Base-by-base conservation (phyloP, 768 basidiomycete species). In the Psilocybe tampanensis region DNA sequence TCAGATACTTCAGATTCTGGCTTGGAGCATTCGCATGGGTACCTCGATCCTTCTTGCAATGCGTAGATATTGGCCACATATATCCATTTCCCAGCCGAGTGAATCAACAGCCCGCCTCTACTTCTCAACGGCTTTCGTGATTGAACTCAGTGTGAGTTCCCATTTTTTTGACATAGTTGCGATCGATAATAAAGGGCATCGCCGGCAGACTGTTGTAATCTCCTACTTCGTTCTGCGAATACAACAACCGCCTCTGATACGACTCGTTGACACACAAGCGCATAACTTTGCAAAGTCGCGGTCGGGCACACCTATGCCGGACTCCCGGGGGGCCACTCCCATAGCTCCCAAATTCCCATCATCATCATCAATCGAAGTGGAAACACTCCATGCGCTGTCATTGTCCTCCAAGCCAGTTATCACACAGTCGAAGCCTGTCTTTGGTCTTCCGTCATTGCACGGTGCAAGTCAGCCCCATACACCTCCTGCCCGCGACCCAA, bases 241-340 rank as follows among this genome's bases (percentile, higher is more conserved):
- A 6, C 86, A 87, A 56, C 85, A 81, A 17, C 88, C 91, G 1
- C 89, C 90, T 9, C 66, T 82, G 2, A 84, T 93, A 49, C 86
- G 88, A 43, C 82, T 93, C 22, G 79, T 91, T 44, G 81, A 88
- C 64, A 80, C 84, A 8, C 77, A 79, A 47, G 65, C 74, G 12
- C 80, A 81, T 57, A 71, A 64, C 47, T 67, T 67, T 48, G 62
- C 76, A 13, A 65, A 72, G 34, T 80, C 79, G 41, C 71, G 77
- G 48, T 77, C 79, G 36, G 68, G 72, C 15, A 85, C 83, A 8
- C 80, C 84, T 8, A 72, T 63, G 33, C 64, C 69, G 48, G 55
- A 58, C 21, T 47, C 60, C 22, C 66, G 64, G 32, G 52, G 61
- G 5, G 53, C 53, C 23, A 68, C 67, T 7, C 63, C 64, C 18